Evolutionary conservation across 225 moss, liverwort and hornwort species (phyloP).

Genomic region (Bryum argenteum): DNA sequence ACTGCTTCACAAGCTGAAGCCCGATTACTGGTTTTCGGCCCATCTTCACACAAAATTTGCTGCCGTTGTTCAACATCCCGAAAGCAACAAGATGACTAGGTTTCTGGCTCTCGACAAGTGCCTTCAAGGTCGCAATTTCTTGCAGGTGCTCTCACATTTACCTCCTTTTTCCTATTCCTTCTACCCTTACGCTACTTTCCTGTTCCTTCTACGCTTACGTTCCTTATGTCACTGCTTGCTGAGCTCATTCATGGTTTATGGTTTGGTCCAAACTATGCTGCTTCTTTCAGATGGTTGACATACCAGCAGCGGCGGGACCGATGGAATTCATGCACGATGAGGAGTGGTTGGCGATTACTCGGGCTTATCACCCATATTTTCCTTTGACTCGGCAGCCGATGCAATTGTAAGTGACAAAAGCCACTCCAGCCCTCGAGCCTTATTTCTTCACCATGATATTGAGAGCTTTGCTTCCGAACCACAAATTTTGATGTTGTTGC

Average conservation of each 20-base stretch:
- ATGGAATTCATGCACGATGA: slow-evolving; percentile 79
- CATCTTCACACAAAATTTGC: slow-evolving; percentile 93
- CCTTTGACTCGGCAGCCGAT: slow-evolving; percentile 69
- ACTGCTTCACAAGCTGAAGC: slow-evolving; percentile 70
- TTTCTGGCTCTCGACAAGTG: slow-evolving; percentile 98
- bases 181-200: slow-evolving; percentile 2
- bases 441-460: slow-evolving; percentile 5
- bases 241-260: background rate
- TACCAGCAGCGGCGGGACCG: slow-evolving; percentile 51
- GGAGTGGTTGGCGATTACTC: slow-evolving; percentile 92
- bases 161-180: slow-evolving; percentile 6
- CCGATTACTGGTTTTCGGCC: slow-evolving; percentile 89
- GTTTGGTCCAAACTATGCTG: background rate
- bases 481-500: slow-evolving; percentile 5
- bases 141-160: slow-evolving; percentile 63
- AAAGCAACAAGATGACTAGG: slow-evolving; percentile 58
- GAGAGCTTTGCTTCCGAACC: slow-evolving; percentile 17
- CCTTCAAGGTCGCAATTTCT: slow-evolving; percentile 77
- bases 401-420: slow-evolving; percentile 35
- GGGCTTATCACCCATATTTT: slow-evolving; percentile 73
- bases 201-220: slow-evolving; percentile 1
- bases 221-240: background rate
- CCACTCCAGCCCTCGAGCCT: background rate
- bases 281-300: slow-evolving; percentile 67
- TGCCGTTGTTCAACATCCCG: slow-evolving; percentile 69